Evolutionary conservation across 768 basidiomycete genomes (phyloP), one percentile per base, ranked within the genome.

Genomic region (Naganishia onofrii): DNA sequence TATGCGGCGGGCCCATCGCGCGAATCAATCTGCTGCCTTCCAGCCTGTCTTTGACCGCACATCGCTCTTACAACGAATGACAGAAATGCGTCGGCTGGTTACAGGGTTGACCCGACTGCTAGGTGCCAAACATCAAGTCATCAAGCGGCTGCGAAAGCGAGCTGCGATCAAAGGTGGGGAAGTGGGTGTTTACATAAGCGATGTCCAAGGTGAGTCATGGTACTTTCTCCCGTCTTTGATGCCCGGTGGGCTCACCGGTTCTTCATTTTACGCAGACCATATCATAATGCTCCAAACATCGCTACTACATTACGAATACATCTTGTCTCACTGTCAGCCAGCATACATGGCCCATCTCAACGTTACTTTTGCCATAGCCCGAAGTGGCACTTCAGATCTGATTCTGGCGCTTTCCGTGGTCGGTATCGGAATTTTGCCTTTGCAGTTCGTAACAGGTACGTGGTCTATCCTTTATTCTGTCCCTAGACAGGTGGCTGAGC

Each of bases 251-350:
- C 64, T 32, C 36, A 51, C 71, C 7, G 17, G 17, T 46, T 42
- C 68, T 15, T 46, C 74, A 69, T 68, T 44, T 71, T 65, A 32
- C 23, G 52, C 34, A 93, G 93, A 97, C 81, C 94, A 97, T 78
- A 92, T 96, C 73, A 80, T 93, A 28, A 88, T 91, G 2, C 83
- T 97, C 68, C 91, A 94, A 75, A 89, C 91, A 75, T 86, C 90
- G 1, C 85, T 97, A 68, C 84, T 83, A 13, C 90, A 95, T 80
- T 92, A 91, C 81, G 93, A 97, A 77, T 89, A 89, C 34, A 89
- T 93, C 82, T 84, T 97, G 58, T 88, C 89, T 72, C 89, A 94
- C 73, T 90, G 90, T 21, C 91, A 94, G 74, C 92, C 92, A 0
- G 88, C 88, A 1, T 94, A 94, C 79, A 83, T 94, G 7, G 86